These are phyloP conservation scores for Kitagawia praeruptora DNA, from an alignment of 129 eudicot species.

Conservation along the genomic window DNA sequence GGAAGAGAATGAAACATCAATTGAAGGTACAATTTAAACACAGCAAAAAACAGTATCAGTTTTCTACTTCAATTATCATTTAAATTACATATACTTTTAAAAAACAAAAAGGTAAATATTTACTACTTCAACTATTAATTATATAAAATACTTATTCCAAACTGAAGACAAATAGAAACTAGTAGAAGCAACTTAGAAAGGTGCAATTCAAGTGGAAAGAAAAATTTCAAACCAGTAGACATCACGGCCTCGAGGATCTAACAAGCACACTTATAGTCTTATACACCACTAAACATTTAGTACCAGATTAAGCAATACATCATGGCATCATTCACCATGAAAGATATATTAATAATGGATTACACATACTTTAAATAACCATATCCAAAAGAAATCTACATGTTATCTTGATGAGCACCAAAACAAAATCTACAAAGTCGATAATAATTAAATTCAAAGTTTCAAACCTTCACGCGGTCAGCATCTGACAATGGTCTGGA, in stretches of 20 bases:
- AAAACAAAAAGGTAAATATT: too few relatives aligned
- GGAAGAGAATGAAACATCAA: neutral
- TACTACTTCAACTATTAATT: neutral
- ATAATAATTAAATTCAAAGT: neutral
- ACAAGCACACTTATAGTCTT: neutral
- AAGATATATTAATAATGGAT: neutral
- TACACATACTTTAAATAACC: neutral
- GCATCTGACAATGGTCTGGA: slow-evolving; percentile 85
- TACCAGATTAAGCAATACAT: neutral
- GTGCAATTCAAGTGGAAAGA: neutral
- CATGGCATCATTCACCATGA: neutral
- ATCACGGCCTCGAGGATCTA: neutral
- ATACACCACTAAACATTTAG: neutral
- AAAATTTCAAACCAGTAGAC: neutral
- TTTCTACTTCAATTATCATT: neutral
- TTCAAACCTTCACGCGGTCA: slow-evolving; percentile 79
- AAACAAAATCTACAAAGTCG: neutral
- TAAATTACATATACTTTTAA: too few relatives aligned
- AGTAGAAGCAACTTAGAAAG: neutral
- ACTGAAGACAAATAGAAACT: neutral
- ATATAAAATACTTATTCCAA: neutral
- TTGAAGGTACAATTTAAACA: neutral
- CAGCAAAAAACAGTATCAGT: neutral
- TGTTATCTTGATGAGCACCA: neutral
- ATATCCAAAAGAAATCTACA: neutral